These are phyloP conservation scores for Hibiscus syriacus DNA, from an alignment of 345 rosid species.

Conservation along the genomic window DNA sequence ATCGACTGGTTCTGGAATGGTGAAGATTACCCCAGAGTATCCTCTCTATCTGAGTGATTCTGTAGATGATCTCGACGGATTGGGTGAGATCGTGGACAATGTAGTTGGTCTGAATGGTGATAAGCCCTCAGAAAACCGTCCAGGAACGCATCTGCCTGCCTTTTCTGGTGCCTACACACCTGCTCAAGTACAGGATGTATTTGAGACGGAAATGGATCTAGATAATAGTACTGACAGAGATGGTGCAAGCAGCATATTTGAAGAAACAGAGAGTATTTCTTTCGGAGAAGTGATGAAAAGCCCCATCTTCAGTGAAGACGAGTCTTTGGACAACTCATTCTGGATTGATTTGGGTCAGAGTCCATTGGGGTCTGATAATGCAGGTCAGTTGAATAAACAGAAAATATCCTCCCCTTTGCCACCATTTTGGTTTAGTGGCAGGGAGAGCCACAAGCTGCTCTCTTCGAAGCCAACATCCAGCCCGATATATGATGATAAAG, in stretches of 20 bases:
- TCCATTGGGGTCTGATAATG: slow-evolving; percentile 65
- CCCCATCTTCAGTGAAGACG: slow-evolving; percentile 94
- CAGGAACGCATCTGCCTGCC: slow-evolving; percentile 70
- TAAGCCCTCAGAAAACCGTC: slow-evolving; percentile 45
- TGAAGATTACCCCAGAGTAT: slow-evolving; percentile 91
- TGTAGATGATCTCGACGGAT: slow-evolving; percentile 64
- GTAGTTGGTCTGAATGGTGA: slow-evolving; percentile 48
- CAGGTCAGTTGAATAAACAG: slow-evolving; percentile 46
- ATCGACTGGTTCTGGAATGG: slow-evolving; percentile 87
- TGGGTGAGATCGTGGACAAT: slow-evolving; percentile 43
- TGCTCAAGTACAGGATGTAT: slow-evolving; percentile 88
- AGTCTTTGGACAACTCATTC: slow-evolving; percentile 72
- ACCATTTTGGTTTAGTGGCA: slow-evolving; percentile 60
- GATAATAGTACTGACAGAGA: slow-evolving; percentile 78
- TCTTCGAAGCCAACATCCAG: slow-evolving; percentile 65
- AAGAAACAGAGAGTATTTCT: slow-evolving; percentile 83
- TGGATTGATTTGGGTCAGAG: slow-evolving; percentile 98
- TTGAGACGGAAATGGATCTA: slow-evolving; percentile 78
- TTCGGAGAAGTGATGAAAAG: slow-evolving; percentile 97
- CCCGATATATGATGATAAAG: slow-evolving; percentile 53
- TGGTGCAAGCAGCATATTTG: slow-evolving; percentile 83
- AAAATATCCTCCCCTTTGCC: slow-evolving; percentile 55
- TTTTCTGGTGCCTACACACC: slow-evolving; percentile 86
- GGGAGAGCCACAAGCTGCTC: slow-evolving; percentile 49
- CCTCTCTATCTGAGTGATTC: slow-evolving; percentile 93